phyloP scores from a whole-genome alignment of 139 green algal genomes.

The Auxenochlorella pyrenoidosa region DNA sequence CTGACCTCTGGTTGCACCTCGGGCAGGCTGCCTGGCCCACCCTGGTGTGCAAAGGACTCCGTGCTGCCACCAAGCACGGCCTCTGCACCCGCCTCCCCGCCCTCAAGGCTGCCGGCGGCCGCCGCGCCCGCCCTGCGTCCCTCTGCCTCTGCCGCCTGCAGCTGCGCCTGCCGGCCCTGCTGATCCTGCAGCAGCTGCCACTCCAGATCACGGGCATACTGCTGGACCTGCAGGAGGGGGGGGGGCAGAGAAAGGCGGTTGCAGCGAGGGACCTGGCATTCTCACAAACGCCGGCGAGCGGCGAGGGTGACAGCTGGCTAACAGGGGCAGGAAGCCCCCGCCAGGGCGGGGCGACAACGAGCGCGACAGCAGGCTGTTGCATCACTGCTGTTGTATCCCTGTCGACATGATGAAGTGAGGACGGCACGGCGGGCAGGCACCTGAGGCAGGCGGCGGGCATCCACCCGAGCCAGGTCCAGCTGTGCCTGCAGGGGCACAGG shows the following conservation, averaged over 20 bases:
- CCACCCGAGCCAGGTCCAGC: constrained; percentile 3
- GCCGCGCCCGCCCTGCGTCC: background rate
- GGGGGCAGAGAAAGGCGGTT: no score
- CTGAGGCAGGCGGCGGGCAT: background rate
- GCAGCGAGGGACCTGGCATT: background rate
- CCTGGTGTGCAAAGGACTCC: no score
- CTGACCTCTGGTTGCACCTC: no score
- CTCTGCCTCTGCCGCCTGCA: background rate
- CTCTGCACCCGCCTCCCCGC: background rate
- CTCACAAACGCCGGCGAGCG: no score
- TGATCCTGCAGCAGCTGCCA: constrained; percentile 7
- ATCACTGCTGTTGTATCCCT: no score
- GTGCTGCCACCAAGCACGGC: background rate
- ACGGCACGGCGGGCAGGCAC: background rate
- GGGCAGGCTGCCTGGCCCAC: no score
- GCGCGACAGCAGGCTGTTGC: no score
- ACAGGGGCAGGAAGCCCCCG: no score
- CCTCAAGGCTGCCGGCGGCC: background rate
- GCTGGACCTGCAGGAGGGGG: background rate
- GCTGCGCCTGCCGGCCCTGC: background rate
- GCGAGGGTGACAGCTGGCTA: no score
- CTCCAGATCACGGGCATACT: background rate
- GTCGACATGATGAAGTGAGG: background rate
- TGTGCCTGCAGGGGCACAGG: background rate
- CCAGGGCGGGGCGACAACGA: no score